Base-by-base conservation (phyloP, 345 rosid species). In the Salix dunnii region DNA sequence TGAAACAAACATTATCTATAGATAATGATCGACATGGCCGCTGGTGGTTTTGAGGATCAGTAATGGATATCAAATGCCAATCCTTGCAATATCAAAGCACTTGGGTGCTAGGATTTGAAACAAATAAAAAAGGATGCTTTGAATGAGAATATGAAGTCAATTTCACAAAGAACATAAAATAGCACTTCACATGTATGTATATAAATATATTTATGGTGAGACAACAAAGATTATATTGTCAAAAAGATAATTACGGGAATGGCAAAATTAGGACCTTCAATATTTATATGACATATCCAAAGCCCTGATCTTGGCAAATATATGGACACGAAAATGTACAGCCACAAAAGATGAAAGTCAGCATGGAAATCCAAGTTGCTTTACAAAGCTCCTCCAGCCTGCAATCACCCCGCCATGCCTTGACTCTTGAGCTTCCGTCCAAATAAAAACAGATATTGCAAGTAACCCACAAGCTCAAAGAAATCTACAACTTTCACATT, bases 401-500 rank as follows among this genome's bases (percentile, higher is more conserved):
- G 74, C 68, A 70, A 20, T n/a, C 67, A 20, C 42, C 42, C 74
- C 21, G n/a, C 55, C 67, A 28, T 36, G 35, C 33, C 63, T 51
- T 16, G 28, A 72, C 17, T 68, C 64, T 49, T 8, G 12, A 40
- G 10, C 12, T 38, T 5, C 58, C 36, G 28, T 46, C 18, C 35
- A 66, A 48, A 67, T 55, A 48, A 71, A 58, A 66, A 23, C 46
- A 23, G 74, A 36, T 67, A 62, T 6, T 81, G 65, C 78, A 42
- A 64, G 76, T 55, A 58, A 43, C 46, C 71, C 70, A 66, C 10
- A 74, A 76, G 78, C 75, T 76, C 82, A 70, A 79, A n/a, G 21
- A 65, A 71, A 76, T 67, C 73, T 76, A 80, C 85, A 79, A 67
- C 69, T 72, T 35, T 60, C 78, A n/a, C 71, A 58, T 73, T 77